Evolutionary conservation across 345 rosid genomes (phyloP), one percentile per base, ranked within the genome.

Genomic region (Salix viminalis): DNA sequence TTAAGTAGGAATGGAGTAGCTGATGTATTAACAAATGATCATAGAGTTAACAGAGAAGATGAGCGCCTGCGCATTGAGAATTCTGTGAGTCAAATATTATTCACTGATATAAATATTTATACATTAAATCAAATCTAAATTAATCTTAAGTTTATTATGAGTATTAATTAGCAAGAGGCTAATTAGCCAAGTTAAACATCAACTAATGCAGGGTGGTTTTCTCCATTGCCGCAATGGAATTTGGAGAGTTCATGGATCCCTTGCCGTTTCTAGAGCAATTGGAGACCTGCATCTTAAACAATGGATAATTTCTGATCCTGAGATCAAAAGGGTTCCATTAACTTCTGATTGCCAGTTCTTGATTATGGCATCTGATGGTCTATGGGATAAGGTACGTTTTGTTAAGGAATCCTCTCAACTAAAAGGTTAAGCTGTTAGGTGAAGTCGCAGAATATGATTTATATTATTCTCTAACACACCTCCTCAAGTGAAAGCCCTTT

Each of bases 221-320:
- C 85, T 88, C n/a, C 81, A 80, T 52, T 74, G 77, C 67, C 71
- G 79, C 10, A 81, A 83, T 56, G 89, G 91, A 41, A 81, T 80
- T 5, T 86, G 87, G 88, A 82, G 91, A 78, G 87, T 88, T 42
- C 87, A 88, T 11, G 91, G 89, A 2, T 76, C 88, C 9, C 88
- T 86, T 8, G 90, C 90, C 5, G 77, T 88, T 46, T 88, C 91
- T 6, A 85, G 91, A 74, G 89, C 89, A 2, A 85, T 88, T 0
- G 89, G 91, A n/a, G 91, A 88, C 79, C 18, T 65, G 34, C 85
- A 88, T 78, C 58, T 84, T 76, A 88, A 88, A 78, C 74, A 88
- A 26, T 88, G 86, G 88, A 70, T 88, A 10, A 86, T 88, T 69
- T 86, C 89, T 14, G 88, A 86, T n/a, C 91, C 91, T 3, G 89